Evolutionary conservation across 345 rosid species (phyloP), one percentile per base, ranked within the genome.

Genomic region (Ricinus communis): DNA sequence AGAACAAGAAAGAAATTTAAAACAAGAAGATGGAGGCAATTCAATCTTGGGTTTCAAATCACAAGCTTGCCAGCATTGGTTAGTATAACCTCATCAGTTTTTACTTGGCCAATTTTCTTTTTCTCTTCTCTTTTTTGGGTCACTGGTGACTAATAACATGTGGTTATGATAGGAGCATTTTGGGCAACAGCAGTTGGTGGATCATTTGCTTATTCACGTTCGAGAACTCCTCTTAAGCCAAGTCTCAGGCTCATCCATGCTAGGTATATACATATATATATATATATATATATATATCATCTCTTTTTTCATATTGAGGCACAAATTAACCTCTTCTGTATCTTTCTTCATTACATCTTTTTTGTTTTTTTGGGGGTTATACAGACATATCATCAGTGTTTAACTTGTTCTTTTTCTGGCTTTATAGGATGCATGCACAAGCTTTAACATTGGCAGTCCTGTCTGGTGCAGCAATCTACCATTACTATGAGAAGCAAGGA

Each of bases 211-310:
- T 87, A 84, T 55, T 70, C 85, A 1, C 68, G 80, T 21, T 49
- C 85, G 19, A 82, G 62, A 63, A 78, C 87, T 64, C 83, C 87
- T 33, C 82, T 87, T 5, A 89, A 87, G 79, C 87, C 94, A 16
- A 89, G 91, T 45, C 86, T 87, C 18, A 84, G 87, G 82, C 86
- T 89, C 31, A 87, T 89, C 22, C 91, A 89, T 77, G 94, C 94
- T 10, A 87, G 91, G 91, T 87, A 63, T 19, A 5, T 57, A 10
- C 50, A 3, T 9, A 46, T 8, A 4, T 24, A 36, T n/a, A 1
- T 31, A 31, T 40, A n/a, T 24, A 1, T 55, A n/a, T n/a, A n/a
- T n/a, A n/a, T n/a, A n/a, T n/a, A n/a, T n/a, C n/a, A n/a, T n/a
- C n/a, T n/a, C n/a, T n/a, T n/a, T n/a, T n/a, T n/a, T n/a, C n/a